Conservation (phyloP, 495 filamentous ascomycete species). For the Penicilliopsis zonata region DNA sequence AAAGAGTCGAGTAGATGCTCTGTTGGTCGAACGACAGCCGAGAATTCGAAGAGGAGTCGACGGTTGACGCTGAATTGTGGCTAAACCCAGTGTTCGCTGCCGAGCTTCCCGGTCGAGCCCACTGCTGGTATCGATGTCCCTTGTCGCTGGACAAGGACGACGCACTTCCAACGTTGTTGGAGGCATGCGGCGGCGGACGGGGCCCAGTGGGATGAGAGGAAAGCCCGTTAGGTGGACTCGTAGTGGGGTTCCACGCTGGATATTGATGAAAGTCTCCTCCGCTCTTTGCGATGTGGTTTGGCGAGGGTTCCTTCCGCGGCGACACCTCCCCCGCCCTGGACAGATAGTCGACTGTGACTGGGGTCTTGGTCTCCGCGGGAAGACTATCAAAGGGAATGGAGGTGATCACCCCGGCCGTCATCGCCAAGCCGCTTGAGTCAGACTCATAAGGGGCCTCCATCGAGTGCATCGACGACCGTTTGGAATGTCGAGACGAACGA, state of each 20-base stretch:
- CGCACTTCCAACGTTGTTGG: slow-evolving; percentile 56
- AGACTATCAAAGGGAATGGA: slow-evolving; percentile 80
- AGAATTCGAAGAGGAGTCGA: slow-evolving; percentile 58
- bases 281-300: slow-evolving; percentile 69
- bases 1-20: slow-evolving; percentile 49
- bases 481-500: slow-evolving; percentile 67
- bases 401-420: slow-evolving; percentile 76
- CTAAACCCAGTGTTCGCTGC: slow-evolving; percentile 41
- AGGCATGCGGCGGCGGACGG: slow-evolving; percentile 54
- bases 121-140: slow-evolving; percentile 59
- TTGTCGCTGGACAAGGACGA: slow-evolving; percentile 51
- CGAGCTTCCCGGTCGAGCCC: slow-evolving; percentile 47
- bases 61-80: slow-evolving; percentile 56
- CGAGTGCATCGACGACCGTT: slow-evolving; percentile 66
- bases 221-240: slow-evolving; percentile 28
- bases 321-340: slow-evolving; percentile 61
- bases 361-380: slow-evolving; percentile 51
- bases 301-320: slow-evolving; percentile 57
- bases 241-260: slow-evolving; percentile 53
- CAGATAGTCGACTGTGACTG: slow-evolving; percentile 65
- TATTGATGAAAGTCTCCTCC: slow-evolving; percentile 84
- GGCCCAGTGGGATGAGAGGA: slow-evolving; percentile 52
- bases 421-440: slow-evolving; percentile 46
- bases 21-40: slow-evolving; percentile 58
- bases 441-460: slow-evolving; percentile 41